Percentiles rank a stretch among this genome's conserved stretches.
phyloP scores from a whole-genome alignment of 148 eudicot genomes.

The Rhododendron williamsianum region DNA sequence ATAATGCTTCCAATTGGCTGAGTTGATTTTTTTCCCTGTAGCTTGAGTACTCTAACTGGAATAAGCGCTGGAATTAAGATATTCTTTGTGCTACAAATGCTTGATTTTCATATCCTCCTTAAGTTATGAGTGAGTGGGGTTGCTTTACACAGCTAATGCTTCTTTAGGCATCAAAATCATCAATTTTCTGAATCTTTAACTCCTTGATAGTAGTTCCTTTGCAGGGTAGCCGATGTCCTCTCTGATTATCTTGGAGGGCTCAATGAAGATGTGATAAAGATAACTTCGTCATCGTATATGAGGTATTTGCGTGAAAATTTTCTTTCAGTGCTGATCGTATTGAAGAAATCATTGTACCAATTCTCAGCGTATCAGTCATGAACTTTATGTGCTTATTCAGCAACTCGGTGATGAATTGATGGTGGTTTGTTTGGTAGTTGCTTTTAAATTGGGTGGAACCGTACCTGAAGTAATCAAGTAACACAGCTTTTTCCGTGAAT shows the following conservation, averaged over 20 bases:
- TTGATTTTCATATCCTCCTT: constrained; percentile 12
- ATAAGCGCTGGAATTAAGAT: not conserved
- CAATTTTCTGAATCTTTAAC: constrained; percentile 11
- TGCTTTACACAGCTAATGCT: not conserved
- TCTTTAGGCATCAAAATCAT: not conserved
- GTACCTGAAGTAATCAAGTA: not conserved
- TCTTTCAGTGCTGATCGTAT: not conserved
- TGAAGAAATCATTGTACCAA: not conserved
- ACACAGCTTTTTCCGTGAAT: not conserved
- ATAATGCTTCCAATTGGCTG: not conserved
- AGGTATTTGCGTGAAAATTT: constrained; percentile 42
- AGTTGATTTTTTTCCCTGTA: not conserved
- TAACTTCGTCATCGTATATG: constrained; percentile 87
- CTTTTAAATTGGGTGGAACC: not conserved
- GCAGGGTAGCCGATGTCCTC: constrained; percentile 94
- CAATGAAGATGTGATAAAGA: constrained; percentile 96
- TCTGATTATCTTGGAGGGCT: constrained; percentile 85
- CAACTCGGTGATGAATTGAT: not conserved
- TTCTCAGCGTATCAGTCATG: not conserved
- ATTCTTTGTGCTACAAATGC: constrained; percentile 1
- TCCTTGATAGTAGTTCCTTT: constrained; percentile 65
- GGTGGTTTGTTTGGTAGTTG: not conserved
- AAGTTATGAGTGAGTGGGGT: not conserved
- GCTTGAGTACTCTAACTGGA: not conserved
- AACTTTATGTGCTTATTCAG: not conserved